These are phyloP conservation scores for Aspergillus eucalypticola DNA, from an alignment of 2,329 filamentous ascomycete species.

Conservation along the genomic window DNA sequence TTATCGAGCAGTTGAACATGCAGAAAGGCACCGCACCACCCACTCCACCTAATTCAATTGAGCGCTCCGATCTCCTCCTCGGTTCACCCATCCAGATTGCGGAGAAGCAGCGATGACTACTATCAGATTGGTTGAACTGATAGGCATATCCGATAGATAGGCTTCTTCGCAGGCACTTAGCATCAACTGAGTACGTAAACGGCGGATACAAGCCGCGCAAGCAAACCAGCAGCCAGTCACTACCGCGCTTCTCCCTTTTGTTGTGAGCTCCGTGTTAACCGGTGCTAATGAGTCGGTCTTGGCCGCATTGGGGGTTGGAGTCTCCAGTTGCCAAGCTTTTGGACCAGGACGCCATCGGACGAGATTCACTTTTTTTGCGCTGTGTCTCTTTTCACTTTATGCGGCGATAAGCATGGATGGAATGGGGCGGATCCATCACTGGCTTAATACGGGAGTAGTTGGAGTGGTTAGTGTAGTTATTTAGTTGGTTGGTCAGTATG, in stretches of 20 bases:
- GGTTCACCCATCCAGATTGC: neutral
- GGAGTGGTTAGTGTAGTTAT: too few species aligned
- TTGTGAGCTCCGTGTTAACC: neutral
- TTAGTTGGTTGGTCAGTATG: neutral
- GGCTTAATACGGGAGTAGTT: too few species aligned
- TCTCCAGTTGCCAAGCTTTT: constrained; percentile 8
- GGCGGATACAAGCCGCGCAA: constrained; percentile 2
- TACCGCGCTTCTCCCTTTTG: neutral
- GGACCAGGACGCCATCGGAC: neutral
- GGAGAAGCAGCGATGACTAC: neutral
- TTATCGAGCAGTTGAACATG: neutral
- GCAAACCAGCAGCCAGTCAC: neutral
- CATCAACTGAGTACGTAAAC: neutral
- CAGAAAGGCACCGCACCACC: neutral
- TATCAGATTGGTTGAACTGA: neutral
- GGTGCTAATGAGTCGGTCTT: constrained; percentile 1
- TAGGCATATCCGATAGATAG: neutral
- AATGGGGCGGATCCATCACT: neutral
- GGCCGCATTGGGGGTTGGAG: neutral
- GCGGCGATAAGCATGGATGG: neutral
- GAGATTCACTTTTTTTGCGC: neutral
- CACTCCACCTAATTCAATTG: neutral
- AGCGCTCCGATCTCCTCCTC: neutral
- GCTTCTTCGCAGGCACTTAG: neutral
- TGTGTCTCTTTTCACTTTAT: neutral